A percentile compares a stretch with the other conserved stretches of the same genome.
Conservation (phyloP, 1,284 basidiomycete species). For the Marasmius fiardii region DNA sequence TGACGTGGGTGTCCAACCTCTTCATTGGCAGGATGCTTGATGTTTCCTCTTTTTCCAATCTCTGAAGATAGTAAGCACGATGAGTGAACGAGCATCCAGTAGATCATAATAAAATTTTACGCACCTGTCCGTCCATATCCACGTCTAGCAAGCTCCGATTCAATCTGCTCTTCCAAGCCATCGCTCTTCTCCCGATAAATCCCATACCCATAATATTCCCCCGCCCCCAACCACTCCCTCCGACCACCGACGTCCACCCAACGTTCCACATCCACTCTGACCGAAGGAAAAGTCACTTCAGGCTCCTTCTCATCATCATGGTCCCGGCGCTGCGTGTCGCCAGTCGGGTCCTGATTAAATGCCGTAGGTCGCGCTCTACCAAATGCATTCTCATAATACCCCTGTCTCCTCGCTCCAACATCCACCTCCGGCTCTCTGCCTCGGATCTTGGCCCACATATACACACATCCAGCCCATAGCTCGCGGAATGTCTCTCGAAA, state of each 20-base stretch:
- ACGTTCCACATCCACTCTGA: constrained; percentile 32
- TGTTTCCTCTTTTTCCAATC: constrained; percentile 19
- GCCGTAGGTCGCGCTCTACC: constrained; percentile 32
- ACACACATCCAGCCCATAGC: constrained; percentile 50
- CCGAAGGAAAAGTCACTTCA: constrained; percentile 18
- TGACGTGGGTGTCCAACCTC: constrained; percentile 19
- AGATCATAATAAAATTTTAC: constrained; percentile 23
- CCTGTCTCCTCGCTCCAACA: constrained; percentile 41
- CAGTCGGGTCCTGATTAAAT: constrained; percentile 4
- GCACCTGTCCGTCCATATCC: constrained; percentile 31
- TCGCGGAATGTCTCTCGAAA: constrained; percentile 66
- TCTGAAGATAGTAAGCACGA: constrained; percentile 12
- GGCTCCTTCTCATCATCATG: constrained; percentile 7
- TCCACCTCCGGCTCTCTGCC: constrained; percentile 48
- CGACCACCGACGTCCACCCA: constrained; percentile 39
- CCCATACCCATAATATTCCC: constrained; percentile 43
- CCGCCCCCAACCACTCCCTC: constrained; percentile 50
- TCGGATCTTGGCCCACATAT: constrained; percentile 48
- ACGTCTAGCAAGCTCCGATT: constrained; percentile 45
- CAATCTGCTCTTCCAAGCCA: constrained; percentile 47
- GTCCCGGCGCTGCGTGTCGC: constrained; percentile 16
- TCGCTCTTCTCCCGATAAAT: constrained; percentile 50
- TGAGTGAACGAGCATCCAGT: background rate
- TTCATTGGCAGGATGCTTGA: constrained; percentile 14
- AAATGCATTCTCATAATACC: constrained; percentile 49